Evolutionary conservation across 345 rosid genomes (phyloP).

Genomic region (Theobroma cacao): DNA sequence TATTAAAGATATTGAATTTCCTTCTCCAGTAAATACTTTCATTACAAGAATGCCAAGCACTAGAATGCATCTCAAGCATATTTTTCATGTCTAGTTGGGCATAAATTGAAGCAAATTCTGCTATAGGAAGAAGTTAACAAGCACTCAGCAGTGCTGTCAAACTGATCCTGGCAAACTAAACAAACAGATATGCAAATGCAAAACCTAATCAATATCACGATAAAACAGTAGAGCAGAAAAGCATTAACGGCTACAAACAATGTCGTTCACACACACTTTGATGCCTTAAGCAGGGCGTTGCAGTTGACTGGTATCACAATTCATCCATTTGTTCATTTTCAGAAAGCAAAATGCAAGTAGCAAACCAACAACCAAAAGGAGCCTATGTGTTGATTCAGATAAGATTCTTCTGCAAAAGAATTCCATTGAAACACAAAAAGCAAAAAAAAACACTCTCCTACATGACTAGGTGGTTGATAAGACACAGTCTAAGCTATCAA

Average conservation of each 20-base stretch:
- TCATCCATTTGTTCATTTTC: neutral
- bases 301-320: neutral
- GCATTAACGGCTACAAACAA: neutral
- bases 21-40: neutral
- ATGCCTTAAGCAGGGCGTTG: neutral
- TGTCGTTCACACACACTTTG: neutral
- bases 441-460: neutral
- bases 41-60: neutral
- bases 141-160: neutral
- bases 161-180: neutral
- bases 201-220: neutral
- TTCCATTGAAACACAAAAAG: neutral
- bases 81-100: neutral
- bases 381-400: neutral
- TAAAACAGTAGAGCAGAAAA: neutral
- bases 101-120: neutral
- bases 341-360: neutral
- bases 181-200: neutral
- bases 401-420: neutral
- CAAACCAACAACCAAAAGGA: conserved; percentile 3
- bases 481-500: neutral
- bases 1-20: neutral
- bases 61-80: neutral
- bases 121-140: neutral
- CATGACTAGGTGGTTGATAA: neutral